Base-by-base conservation (phyloP, 2,329 filamentous ascomycete species). In the Teratosphaeria nubilosa region DNA sequence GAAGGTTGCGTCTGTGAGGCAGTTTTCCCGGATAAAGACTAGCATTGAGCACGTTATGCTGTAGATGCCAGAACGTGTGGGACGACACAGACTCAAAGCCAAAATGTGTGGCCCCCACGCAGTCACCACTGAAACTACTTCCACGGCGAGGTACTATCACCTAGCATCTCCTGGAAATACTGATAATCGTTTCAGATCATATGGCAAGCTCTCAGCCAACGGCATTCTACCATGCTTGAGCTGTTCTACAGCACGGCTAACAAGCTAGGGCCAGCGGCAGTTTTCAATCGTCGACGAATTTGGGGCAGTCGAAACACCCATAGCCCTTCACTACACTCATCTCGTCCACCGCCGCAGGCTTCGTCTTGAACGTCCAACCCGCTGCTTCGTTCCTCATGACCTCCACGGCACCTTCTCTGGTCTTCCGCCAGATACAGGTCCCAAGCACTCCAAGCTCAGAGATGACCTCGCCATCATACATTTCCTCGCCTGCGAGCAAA, bases 301-400 rank as follows among this genome's bases (percentile, higher is more conserved):
- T 66, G 16, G 75, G 75, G 51, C 73, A 74, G 61, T 78, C 76
- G 66, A 78, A 78, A 56, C 74, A 76, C 2, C 76, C 75, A 64
- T 75, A 75, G 0, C 76, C 75, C 59, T 78, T 78, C 2, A 77
- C 73, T 31, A 78, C 75, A 61, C 73, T 77, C 75, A 78, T 77
- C 59, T 78, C 75, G 56, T 78, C 64, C 2, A 77, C 62, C 24
- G 68, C 62, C 0, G 62, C 61, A 56, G 71, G 65, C 60, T 78
- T 78, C 5, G 74, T 76, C 60, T 78, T 78, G 60, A 78, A 75
- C 4, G 71, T 74, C 75, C 75, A 78, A 0, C 74, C 73, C 4
- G 62, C 69, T 14, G 63, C 62, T 13, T 62, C 57, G 58, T 76
- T 77, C 24, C 62, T 56, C n/a, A 75, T 50, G n/a, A 77, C 63